These are phyloP conservation scores for Saccharomycopsis javanensis DNA, from an alignment of 805 yeast species.

Conservation along the genomic window DNA sequence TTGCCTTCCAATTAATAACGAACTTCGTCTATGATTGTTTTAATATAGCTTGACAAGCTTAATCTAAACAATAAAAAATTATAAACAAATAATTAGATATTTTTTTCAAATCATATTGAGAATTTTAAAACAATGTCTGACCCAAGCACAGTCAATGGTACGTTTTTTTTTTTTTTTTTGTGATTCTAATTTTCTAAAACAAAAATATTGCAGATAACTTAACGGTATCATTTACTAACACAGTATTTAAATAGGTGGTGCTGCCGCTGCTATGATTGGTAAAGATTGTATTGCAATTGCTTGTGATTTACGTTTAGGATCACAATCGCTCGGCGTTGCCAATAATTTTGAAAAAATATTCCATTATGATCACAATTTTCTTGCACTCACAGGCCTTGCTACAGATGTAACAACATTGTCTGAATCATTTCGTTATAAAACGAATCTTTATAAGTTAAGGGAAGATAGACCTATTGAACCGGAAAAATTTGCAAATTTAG, in stretches of 20 bases:
- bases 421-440: constrained; percentile 73
- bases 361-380: constrained; percentile 72
- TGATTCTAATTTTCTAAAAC: background rate
- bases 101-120: background rate
- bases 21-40: too few relatives aligned
- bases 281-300: constrained; percentile 98
- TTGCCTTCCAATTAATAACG: too few relatives aligned
- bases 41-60: too few relatives aligned
- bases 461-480: constrained; percentile 94
- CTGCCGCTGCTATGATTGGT: constrained; percentile 98
- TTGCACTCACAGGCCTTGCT: constrained; percentile 93
- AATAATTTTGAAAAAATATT: constrained; percentile 91
- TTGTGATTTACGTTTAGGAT: constrained; percentile 86
- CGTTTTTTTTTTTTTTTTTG: constrained; percentile 21
- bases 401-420: constrained; percentile 83
- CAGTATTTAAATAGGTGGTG: constrained; percentile 51
- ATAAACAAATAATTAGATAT: too few relatives aligned
- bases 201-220: too few relatives aligned
- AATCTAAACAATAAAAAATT: too few relatives aligned
- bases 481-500: constrained; percentile 83
- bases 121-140: constrained; percentile 27
- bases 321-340: constrained; percentile 85
- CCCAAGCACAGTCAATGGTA: constrained; percentile 69
- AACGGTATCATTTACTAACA: constrained; percentile 17
- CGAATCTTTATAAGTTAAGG: constrained; percentile 78